Conservation (phyloP, 352 stramenopile genomes). For the Globisporangium uncinulatum region DNA sequence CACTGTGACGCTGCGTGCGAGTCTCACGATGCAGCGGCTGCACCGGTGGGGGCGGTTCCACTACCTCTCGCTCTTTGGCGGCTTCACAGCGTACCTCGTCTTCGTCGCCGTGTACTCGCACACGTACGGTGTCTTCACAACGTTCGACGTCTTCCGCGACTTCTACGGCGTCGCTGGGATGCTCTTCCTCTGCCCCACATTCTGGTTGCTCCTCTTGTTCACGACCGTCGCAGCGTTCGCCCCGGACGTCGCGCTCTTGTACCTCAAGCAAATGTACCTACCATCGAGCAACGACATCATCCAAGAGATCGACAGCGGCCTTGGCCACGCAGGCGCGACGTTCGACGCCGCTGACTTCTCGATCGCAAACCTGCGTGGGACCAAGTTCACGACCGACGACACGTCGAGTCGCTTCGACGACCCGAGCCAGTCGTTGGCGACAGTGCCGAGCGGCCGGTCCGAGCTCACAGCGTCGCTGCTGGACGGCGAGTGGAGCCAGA, state of each 20-base stretch:
- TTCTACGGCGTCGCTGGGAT: conserved; percentile 59
- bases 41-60: conserved; percentile 71
- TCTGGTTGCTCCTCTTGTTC: conserved; percentile 65
- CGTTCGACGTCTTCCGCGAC: conserved; percentile 69
- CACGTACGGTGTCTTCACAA: conserved; percentile 50
- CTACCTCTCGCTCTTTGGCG: conserved; percentile 64
- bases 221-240: conserved; percentile 54
- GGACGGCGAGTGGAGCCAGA: conserved; percentile 72
- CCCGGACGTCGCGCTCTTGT: conserved; percentile 62
- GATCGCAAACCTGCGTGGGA: conserved; percentile 10
- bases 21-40: conserved; percentile 68
- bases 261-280: conserved; percentile 81
- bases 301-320: conserved; percentile 71
- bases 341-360: conserved; percentile 14
- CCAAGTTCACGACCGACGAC: conserved; percentile 7
- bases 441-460: conserved; percentile 18
- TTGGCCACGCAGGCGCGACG: conserved; percentile 24
- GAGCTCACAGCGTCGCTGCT: conserved; percentile 48
- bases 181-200: conserved; percentile 46
- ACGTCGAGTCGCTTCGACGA: conserved; percentile 35
- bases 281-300: conserved; percentile 83
- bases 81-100: conserved; percentile 55
- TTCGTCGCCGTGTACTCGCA: conserved; percentile 71
- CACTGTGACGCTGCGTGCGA: conserved; percentile 66
- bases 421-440: conserved; percentile 11